Evolutionary conservation across 805 yeast species (phyloP), one percentile per base, ranked within the genome.

Genomic region (Ogataea pini): DNA sequence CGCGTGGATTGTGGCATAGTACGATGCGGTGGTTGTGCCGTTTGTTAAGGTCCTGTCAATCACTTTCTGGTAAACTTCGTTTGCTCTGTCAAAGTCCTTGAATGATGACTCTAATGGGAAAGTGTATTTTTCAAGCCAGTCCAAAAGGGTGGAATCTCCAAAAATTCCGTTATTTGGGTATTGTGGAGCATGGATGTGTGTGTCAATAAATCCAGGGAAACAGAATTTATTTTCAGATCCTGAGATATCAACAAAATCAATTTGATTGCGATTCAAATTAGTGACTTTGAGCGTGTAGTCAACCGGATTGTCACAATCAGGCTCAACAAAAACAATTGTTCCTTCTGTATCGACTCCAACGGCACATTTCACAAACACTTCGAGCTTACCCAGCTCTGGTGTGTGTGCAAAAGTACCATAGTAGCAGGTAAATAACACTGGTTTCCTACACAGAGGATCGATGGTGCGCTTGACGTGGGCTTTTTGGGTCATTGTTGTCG

Each of bases 1-100:
- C 0, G 83, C 72, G 61, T 92, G 96, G 39, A 89, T 83, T 0
- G 98, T 90, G 3, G 97, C 92, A 65, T 83, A 94, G 69, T 94
- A 94, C 0, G 95, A 77, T 0, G 96, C 96, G 47, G 92, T 83
- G 1, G 99, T 94, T 0, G 98, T 94, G 17, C 99, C 99, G 62
- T 83, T 75, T 2, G 64, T 60, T 53, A 94, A 69, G 0, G 97
- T 88, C 47, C 85, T 80, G 3, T 68, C 59, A n/a, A 94, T 80
- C 4, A 86, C 86, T 55, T 76, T 78, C 12, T 75, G 56, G 64
- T 92, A 94, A 1, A 91, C 83, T 6, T 72, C 63, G 10, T 67
- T 55, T 0, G 96, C 97, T 39, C 75, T 63, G 0, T 64, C 59
- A 18, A 77, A 56, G 52, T 85, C 79, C 16, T 67, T 70, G 51